These are phyloP conservation scores for Camellia granthamiana DNA, from an alignment of 148 eudicot species.

Conservation along the genomic window DNA sequence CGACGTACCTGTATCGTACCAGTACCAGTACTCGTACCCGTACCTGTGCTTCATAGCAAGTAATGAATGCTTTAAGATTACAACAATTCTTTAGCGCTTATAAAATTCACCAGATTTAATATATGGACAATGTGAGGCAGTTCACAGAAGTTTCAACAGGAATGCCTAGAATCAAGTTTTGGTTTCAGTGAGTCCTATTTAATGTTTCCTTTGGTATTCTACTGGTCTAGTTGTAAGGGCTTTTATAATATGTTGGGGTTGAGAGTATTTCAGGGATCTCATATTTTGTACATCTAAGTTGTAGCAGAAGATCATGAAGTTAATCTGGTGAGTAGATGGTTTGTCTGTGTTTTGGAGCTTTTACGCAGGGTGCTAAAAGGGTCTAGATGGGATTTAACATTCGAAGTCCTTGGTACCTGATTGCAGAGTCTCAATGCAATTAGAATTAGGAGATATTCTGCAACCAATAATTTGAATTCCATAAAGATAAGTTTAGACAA, in stretches of 20 bases:
- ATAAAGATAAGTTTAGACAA: not conserved
- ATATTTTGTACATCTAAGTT: not conserved
- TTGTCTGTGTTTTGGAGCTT: not conserved
- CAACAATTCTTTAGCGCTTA: not conserved
- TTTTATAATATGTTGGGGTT: not conserved
- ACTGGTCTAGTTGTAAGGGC: not conserved
- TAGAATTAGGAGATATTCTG: not conserved
- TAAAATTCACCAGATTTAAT: not conserved
- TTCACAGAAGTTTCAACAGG: not conserved
- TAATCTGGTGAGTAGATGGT: not conserved
- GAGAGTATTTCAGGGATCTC: not conserved
- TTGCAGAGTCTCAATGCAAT: not conserved
- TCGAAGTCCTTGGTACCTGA: not conserved
- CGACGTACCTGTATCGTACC: too few species aligned
- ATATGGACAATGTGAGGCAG: not conserved
- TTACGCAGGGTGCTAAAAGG: not conserved
- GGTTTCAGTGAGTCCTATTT: not conserved
- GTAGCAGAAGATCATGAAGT: not conserved
- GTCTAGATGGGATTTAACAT: not conserved
- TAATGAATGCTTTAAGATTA: not conserved
- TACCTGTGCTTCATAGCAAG: too few species aligned
- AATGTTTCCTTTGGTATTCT: not conserved
- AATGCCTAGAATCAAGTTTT: too few species aligned
- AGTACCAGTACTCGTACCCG: too few species aligned
- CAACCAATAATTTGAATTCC: not conserved